These are phyloP conservation scores for Clitoria ternatea DNA, from an alignment of 306 rosid genomes.

Conservation along the genomic window DNA sequence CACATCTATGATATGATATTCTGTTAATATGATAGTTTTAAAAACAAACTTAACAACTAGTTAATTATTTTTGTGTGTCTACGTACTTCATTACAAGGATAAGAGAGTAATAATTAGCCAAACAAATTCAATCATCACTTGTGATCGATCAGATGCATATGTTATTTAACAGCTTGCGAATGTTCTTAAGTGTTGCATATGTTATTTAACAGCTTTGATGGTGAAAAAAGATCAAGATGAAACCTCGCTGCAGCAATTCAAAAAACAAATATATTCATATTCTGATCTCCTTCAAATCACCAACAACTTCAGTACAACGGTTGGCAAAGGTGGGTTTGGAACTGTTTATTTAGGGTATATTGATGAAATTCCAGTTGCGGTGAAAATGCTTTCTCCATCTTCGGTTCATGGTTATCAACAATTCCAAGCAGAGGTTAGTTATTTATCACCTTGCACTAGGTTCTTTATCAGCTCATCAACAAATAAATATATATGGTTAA, in stretches of 20 bases:
- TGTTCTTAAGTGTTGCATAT: no score
- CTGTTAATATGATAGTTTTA: no score
- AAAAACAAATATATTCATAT: slow-evolving; percentile 27
- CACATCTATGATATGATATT: no score
- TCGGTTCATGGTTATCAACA: slow-evolving; percentile 42
- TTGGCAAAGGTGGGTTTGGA: slow-evolving; percentile 50
- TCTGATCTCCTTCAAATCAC: slow-evolving; percentile 34
- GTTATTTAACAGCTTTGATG: not conserved
- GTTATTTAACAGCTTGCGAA: not conserved
- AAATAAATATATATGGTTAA: not conserved
- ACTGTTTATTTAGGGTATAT: slow-evolving; percentile 35
- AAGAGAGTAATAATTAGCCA: not conserved
- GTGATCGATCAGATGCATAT: no score
- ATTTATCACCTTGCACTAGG: not conserved
- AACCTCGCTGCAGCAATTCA: not conserved
- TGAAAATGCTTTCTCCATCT: slow-evolving; percentile 47
- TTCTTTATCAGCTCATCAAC: not conserved
- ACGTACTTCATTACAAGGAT: no score
- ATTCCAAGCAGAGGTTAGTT: slow-evolving; percentile 50
- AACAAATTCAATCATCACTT: not conserved
- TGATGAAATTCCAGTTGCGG: slow-evolving; percentile 41
- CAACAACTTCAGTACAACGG: slow-evolving; percentile 27
- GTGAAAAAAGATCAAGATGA: not conserved
- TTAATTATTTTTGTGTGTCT: no score
- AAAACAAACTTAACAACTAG: no score